A percentile compares a stretch with the other conserved stretches of the same genome.
Conservation (phyloP, 2,329 filamentous ascomycete genomes). For the Cyphellophora europaea region DNA sequence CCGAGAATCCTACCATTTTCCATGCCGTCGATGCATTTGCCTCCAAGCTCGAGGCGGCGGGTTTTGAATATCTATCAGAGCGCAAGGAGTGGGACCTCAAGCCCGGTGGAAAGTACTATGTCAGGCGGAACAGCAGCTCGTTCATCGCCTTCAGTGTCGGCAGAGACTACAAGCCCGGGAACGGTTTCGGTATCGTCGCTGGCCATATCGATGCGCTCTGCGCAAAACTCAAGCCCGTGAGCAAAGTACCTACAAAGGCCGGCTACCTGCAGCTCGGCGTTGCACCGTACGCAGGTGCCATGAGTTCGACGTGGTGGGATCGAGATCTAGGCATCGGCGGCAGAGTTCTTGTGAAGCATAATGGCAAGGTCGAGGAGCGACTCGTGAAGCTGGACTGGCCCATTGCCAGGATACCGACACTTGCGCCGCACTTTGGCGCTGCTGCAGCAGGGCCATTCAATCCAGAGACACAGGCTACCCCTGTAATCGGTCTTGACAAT, state of each 20-base stretch:
- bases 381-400: slow-evolving; percentile 92
- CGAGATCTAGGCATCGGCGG: slow-evolving; percentile 86
- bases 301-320: slow-evolving; percentile 95
- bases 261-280: slow-evolving; percentile 86
- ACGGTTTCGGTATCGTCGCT: slow-evolving; percentile 79
- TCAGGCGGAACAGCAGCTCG: slow-evolving; percentile 74
- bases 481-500: slow-evolving; percentile 82
- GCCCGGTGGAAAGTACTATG: slow-evolving; percentile 80
- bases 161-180: slow-evolving; percentile 68
- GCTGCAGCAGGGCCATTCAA: slow-evolving; percentile 61
- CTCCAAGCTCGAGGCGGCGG: slow-evolving; percentile 58
- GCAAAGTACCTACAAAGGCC: slow-evolving; percentile 70
- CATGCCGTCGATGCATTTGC: slow-evolving; percentile 77
- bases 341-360: slow-evolving; percentile 67
- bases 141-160: slow-evolving; percentile 81
- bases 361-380: slow-evolving; percentile 68
- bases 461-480: slow-evolving; percentile 85
- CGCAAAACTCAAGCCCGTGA: slow-evolving; percentile 82
- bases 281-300: slow-evolving; percentile 79
- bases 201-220: slow-evolving; percentile 91
- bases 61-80: slow-evolving; percentile 67
- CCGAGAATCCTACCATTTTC: slow-evolving; percentile 84
- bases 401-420: slow-evolving; percentile 81
- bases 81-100: slow-evolving; percentile 74
- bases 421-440: slow-evolving; percentile 88